Evolutionary conservation across 2,329 filamentous ascomycete species (phyloP), one percentile per base, ranked within the genome.

Genomic region (Venturia pyrina): DNA sequence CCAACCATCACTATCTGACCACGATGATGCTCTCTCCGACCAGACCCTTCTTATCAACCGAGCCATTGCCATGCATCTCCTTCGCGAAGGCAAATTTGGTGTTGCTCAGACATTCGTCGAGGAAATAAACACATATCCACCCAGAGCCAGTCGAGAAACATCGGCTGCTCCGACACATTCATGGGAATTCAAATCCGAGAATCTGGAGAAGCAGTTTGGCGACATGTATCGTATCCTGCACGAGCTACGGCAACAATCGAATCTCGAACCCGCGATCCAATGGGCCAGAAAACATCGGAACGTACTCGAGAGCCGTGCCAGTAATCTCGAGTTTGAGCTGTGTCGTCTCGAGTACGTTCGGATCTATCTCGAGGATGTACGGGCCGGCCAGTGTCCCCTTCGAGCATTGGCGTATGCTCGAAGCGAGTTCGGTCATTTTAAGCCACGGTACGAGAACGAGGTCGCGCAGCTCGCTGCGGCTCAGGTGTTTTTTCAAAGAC

Each of bases 251-350:
- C 80, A 85, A 34, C 76, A 84, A 34, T 84, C 83, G 63, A 90
- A 97, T 70, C 83, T 98, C 1, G 76, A 84, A 0, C 91, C 92
- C 0, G 95, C 95, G 0, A 98, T 99, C 32, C 79, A 85, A 65
- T 99, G 95, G 95, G 91, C 95, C 0, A 82, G 87, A 46, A 74
- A 82, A 34, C 89, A 97, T 72, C 88, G 87, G 67, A 75, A 78
- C 5, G 81, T 87, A 34, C 82, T 99, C 2, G 91, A 96, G 72
- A 83, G 85, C 4, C 85, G 91, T 61, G 93, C 93, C 3, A 96
- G 91, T 72, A 96, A 96, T 71, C 84, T 99, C 1, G 93, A 98
- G 74, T 99, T 98, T 69, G 93, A 99, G 73, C 86, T 99, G 1
- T 91, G 88, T 77, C 89, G 91, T 69, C 81, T 98, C 21, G 91